phyloP scores from a whole-genome alignment of 371 early-diverging fungal genomes.

The Mortierella sp. region DNA sequence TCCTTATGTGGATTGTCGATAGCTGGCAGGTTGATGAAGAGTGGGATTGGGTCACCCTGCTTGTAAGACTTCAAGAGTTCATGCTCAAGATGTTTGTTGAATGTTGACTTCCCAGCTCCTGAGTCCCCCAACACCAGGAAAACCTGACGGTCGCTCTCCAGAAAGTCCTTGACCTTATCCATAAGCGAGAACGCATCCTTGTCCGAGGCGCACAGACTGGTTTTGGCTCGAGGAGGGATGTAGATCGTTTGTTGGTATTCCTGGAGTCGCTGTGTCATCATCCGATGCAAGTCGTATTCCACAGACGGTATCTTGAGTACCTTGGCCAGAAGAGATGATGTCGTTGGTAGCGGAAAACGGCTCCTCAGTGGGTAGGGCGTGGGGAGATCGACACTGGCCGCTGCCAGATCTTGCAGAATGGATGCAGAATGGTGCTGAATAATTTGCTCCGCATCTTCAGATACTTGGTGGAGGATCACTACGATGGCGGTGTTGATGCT shows the following conservation, averaged over 20 bases:
- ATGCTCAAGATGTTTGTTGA: conserved; percentile 6
- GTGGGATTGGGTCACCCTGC: not conserved
- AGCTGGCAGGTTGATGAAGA: conserved; percentile 15
- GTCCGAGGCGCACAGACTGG: not conserved
- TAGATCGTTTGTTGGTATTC: not conserved
- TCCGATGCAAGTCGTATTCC: not conserved
- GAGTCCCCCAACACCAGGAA: conserved; percentile 21
- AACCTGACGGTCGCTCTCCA: conserved; percentile 1
- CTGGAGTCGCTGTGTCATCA: not conserved
- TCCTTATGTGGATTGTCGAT: conserved; percentile 7
- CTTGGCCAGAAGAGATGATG: not conserved
- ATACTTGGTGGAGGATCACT: not conserved
- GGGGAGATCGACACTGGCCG: too few relatives aligned
- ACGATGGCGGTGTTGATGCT: not conserved
- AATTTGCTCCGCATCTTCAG: not conserved
- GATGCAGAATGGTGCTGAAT: not conserved
- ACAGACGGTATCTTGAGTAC: not conserved
- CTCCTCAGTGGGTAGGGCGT: not conserved
- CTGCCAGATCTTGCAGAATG: not conserved
- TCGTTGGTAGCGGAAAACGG: not conserved
- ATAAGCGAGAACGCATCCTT: not conserved
- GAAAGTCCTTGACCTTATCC: conserved; percentile 1
- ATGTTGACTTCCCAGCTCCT: conserved; percentile 30
- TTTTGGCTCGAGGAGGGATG: conserved; percentile 4
- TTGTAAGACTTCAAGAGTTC: conserved; percentile 1